Base-by-base conservation (phyloP, 345 rosid genomes). In the Toxicodendron radicans region DNA sequence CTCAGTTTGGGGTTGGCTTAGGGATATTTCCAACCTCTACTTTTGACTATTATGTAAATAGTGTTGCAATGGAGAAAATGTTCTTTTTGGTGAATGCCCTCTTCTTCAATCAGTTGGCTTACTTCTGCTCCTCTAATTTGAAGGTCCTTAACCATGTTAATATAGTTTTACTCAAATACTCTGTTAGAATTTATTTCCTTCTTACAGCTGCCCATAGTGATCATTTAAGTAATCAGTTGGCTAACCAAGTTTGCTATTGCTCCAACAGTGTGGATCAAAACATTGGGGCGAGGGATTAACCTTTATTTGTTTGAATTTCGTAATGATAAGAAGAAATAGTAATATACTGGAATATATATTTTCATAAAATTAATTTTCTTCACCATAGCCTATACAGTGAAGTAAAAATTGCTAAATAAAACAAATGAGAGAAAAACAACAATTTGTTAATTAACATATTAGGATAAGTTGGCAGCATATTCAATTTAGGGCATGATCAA, bases 1-100 rank as follows among this genome's bases (percentile, higher is more conserved):
- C 88, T 85, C 78, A 74, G 21, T 87, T 84, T 85, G 87, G 84
- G 82, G 84, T 66, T 83, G n/a, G 74, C 68, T 33, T 74, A 77
- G 86, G 80, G 89, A 79, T 89, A 84, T 71, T 48, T 73, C 24
- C 20, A 30, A 72, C 71, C 17, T 7, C 64, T 76, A 59, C 51
- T 74, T 32, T 54, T 68, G 65, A 70, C 30, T n/a, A 60, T 84
- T n/a, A 60, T 84, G 78, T 72, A 64, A 48, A 68, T 68, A 67
- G 53, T 66, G 46, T 64, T 54, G 59, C 41, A 16, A 68, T 27
- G 60, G 75, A 13, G 27, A 20, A 27, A 52, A 9, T 7, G 43
- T 70, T 70, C 18, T 18, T 20, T 71, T 52, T 35, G 41, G 66
- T 30, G 72, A n/a, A 32, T 52, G 24, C 27, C 27, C 4, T 52